Evolutionary conservation across 495 filamentous ascomycete genomes (phyloP).

Genomic region (Lichina pygmaea): DNA sequence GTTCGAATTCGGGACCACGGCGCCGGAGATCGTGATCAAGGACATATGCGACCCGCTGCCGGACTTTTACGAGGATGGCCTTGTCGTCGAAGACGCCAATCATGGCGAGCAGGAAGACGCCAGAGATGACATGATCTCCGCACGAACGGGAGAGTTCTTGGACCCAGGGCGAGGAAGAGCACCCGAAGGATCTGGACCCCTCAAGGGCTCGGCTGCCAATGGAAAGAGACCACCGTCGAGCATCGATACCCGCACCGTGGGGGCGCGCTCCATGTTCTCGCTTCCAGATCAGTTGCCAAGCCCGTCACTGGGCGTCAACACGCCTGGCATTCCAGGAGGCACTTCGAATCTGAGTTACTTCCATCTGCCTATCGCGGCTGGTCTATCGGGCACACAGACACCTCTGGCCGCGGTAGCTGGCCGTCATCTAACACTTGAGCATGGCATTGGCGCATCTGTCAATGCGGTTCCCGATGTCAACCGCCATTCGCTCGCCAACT

Average conservation of each 20-base stretch:
- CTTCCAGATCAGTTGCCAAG: background rate
- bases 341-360: conserved; percentile 80
- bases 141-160: background rate
- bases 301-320: conserved; percentile 16
- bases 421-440: conserved; percentile 21
- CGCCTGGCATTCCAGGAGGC: conserved; percentile 58
- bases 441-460: background rate
- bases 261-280: background rate
- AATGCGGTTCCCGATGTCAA: too few relatives aligned
- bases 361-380: conserved; percentile 54
- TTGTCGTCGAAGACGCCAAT: conserved; percentile 21
- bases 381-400: conserved; percentile 61
- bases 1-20: conserved; percentile 70
- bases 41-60: conserved; percentile 86
- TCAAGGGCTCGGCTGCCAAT: background rate
- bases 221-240: background rate
- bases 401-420: conserved; percentile 73
- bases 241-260: background rate
- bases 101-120: conserved; percentile 15
- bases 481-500: too few relatives aligned
- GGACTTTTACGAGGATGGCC: conserved; percentile 86
- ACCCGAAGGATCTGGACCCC: background rate
- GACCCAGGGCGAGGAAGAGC: background rate
- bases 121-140: conserved; percentile 5
- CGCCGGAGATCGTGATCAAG: conserved; percentile 73